Evolutionary conservation across 768 basidiomycete species (phyloP), one percentile per base, ranked within the genome.

Genomic region (Amanita thiersii): DNA sequence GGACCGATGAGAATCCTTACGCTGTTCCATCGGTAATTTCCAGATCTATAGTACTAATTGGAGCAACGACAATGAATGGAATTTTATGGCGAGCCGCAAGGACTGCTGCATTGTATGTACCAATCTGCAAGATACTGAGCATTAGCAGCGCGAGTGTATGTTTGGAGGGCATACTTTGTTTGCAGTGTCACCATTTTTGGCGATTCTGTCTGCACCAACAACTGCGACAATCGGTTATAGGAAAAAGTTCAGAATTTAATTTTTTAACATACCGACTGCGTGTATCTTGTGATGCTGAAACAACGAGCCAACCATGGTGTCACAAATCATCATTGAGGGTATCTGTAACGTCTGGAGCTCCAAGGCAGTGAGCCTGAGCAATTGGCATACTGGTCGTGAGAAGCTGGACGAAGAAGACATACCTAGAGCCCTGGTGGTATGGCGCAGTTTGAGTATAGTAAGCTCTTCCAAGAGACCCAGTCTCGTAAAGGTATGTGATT

Each of bases 61-160:
- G 92, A 1, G 93, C 93, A 23, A 92, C 86, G 11, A 96, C 90
- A 56, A 96, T 79, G 59, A 97, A 93, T 2, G 90, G 87, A 19
- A 94, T 86, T 6, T 75, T 72, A 60, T 93, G 91, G 19, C 88
- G 75, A 41, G 82, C 80, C 2, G 92, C 90, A 20, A 96, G 69
- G 15, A 94, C 88, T 4, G 94, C 91, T 12, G 93, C 91, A 52
- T 98, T 94, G 66, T 94, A 98, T 0, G 94, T 96, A 37, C 92
- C 92, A 55, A 97, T 86, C 68, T 72, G 47, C 70, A 33, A 18
- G 12, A 3, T 15, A 4, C 20, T 29, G 19, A 36, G 25, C 9
- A 18, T 4, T 7, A 32, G 23, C 32, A 14, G 10, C 12, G n/a
- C 3, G 8, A 25, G 21, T 14, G 14, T 21, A 4, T 32, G n/a